phyloP scores from a whole-genome alignment of 75 land plant species.

The Cunninghamia lanceolata region DNA sequence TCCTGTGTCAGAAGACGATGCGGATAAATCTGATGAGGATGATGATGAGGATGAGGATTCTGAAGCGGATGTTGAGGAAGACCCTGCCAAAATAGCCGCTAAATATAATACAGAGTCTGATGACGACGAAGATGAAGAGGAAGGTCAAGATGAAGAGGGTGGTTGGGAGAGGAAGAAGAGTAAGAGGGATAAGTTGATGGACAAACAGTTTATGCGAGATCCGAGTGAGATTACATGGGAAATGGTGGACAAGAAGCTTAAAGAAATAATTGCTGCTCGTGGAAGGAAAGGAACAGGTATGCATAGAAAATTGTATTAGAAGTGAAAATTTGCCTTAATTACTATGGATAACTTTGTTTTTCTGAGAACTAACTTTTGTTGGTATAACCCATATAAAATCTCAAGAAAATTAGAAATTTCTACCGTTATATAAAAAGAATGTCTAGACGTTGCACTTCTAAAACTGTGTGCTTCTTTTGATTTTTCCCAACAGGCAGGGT shows the following conservation, averaged over 20 bases:
- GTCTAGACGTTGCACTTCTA: too few species aligned
- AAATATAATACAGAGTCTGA: slow-evolving; percentile 20
- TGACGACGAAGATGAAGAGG: slow-evolving; percentile 34
- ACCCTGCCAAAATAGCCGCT: slow-evolving; percentile 18
- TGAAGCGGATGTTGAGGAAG: slow-evolving; percentile 35
- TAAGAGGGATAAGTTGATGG: slow-evolving; percentile 55
- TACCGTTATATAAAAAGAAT: too few species aligned
- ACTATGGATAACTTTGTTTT: too few species aligned
- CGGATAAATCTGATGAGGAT: slow-evolving; percentile 31
- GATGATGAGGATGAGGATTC: slow-evolving; percentile 36
- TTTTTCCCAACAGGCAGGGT: slow-evolving; percentile 47
- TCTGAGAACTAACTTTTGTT: too few species aligned
- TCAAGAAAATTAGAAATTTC: too few species aligned
- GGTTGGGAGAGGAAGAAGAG: slow-evolving; percentile 53
- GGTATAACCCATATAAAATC: too few species aligned
- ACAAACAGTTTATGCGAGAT: slow-evolving; percentile 68
- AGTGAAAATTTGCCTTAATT: too few species aligned
- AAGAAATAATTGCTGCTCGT: slow-evolving; percentile 70
- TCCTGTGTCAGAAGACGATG: slow-evolving; percentile 65
- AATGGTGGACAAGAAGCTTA: too few species aligned
- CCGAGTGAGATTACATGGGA: slow-evolving; percentile 96
- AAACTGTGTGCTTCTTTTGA: too few species aligned
- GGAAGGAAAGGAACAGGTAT: slow-evolving; percentile 61
- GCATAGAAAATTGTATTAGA: too few species aligned
- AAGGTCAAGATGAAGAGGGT: slow-evolving; percentile 31